Evolutionary conservation across 345 rosid species (phyloP).

Genomic region (Mallotus nudiflorus): DNA sequence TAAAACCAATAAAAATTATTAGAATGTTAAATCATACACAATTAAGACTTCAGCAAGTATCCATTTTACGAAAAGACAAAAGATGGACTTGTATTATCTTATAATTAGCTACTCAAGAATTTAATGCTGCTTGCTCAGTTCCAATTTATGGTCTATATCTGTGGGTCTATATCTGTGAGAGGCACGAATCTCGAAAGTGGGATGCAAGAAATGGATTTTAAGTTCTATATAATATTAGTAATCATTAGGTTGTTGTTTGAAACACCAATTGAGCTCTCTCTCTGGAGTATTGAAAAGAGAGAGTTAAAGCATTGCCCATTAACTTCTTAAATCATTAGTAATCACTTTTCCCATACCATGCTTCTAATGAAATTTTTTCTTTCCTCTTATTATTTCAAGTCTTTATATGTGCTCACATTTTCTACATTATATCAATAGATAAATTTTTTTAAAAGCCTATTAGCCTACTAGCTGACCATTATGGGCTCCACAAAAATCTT

Average conservation of each 20-base stretch:
- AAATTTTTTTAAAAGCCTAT: too few relatives aligned
- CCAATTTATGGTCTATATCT: not conserved
- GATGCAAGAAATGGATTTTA: not conserved
- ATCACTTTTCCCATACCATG: not conserved
- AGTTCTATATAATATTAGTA: not conserved
- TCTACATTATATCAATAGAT: not conserved
- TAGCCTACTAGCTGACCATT: not conserved
- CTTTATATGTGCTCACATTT: too few relatives aligned
- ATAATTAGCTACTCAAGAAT: not conserved
- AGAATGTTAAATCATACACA: slow-evolving; percentile 22
- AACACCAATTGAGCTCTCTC: not conserved
- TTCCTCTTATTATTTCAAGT: not conserved
- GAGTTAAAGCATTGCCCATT: not conserved
- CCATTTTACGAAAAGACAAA: not conserved
- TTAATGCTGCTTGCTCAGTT: too few relatives aligned
- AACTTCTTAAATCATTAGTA: too few relatives aligned
- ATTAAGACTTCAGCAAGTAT: not conserved
- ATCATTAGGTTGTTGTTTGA: not conserved
- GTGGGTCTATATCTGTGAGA: not conserved
- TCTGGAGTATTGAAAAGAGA: not conserved
- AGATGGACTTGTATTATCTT: not conserved
- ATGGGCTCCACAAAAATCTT: not conserved
- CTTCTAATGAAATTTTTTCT: too few relatives aligned
- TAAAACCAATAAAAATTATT: slow-evolving; percentile 20
- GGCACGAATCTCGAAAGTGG: not conserved